Evolutionary conservation across 768 basidiomycete species (phyloP).

Genomic region (Trametes villosa): DNA sequence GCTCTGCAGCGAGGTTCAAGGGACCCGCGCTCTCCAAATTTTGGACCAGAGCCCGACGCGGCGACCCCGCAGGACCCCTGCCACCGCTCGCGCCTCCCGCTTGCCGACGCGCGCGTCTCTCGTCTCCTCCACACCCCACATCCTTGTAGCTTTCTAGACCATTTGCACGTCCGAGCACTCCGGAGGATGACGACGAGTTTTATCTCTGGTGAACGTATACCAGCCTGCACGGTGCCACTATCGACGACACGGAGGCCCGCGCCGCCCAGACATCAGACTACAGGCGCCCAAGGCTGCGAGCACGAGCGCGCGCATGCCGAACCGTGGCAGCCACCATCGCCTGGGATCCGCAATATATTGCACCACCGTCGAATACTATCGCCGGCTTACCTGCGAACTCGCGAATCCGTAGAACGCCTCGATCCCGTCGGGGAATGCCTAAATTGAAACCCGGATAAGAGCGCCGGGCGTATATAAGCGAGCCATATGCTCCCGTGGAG

Average conservation of each 20-base stretch:
- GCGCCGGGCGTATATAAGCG: not conserved
- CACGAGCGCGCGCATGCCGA: not conserved
- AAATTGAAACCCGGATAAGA: constrained; percentile 11
- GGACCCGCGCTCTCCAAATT: constrained; percentile 15
- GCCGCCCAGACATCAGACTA: too few species aligned
- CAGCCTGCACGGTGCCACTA: not conserved
- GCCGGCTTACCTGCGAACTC: not conserved
- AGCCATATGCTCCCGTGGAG: not conserved
- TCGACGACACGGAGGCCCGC: not conserved
- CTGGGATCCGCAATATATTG: not conserved
- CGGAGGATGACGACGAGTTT: not conserved
- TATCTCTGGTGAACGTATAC: not conserved
- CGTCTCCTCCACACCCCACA: too few species aligned
- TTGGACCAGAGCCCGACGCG: constrained; percentile 15
- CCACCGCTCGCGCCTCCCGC: not conserved
- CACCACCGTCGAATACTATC: not conserved
- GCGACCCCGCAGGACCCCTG: constrained; percentile 21
- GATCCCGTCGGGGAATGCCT: not conserved
- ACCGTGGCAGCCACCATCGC: not conserved
- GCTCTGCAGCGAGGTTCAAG: constrained; percentile 8
- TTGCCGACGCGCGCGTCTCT: not conserved
- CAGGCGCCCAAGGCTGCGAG: too few species aligned
- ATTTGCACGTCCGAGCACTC: not conserved
- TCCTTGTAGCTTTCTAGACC: too few species aligned
- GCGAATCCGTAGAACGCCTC: not conserved